A percentile compares a stretch with the other conserved stretches of the same genome.
phyloP scores from a whole-genome alignment of 2,329 filamentous ascomycete species.

The Penicillium sp. region DNA sequence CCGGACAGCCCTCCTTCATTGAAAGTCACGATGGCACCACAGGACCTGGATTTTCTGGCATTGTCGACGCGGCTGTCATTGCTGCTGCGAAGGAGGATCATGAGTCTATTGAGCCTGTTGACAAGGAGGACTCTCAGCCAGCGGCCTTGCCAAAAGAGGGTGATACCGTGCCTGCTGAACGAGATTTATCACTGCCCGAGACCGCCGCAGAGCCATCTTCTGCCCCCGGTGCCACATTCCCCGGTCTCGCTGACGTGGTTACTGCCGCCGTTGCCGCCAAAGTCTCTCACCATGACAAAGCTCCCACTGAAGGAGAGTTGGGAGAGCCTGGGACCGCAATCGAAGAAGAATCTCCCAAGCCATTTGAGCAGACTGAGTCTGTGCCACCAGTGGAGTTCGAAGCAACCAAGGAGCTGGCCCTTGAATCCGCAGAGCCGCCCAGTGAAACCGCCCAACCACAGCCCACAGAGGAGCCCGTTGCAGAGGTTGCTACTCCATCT shows the following conservation, averaged over 20 bases:
- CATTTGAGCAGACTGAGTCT: not conserved
- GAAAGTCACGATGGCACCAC: not conserved
- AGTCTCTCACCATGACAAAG: conserved; percentile 8
- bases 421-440: conserved; percentile 6
- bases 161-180: no score
- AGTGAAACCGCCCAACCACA: conserved; percentile 5
- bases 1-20: no score
- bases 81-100: conserved; percentile 16
- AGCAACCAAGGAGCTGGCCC: conserved; percentile 7
- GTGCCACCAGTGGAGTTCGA: conserved; percentile 4
- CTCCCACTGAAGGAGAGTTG: not conserved
- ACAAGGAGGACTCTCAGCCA: conserved; percentile 7
- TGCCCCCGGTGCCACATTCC: not conserved
- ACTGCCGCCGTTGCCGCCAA: conserved; percentile 20
- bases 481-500: conserved; percentile 18
- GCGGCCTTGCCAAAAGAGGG: conserved; percentile 2
- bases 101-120: not conserved
- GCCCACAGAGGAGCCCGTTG: conserved; percentile 12
- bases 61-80: conserved; percentile 27
- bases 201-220: not conserved
- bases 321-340: conserved; percentile 16
- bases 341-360: conserved; percentile 11
- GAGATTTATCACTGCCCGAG: not conserved
- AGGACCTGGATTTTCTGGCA: conserved; percentile 18
- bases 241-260: conserved; percentile 19